Base-by-base conservation (phyloP, 495 filamentous ascomycete species). In the Tuber aestivum region DNA sequence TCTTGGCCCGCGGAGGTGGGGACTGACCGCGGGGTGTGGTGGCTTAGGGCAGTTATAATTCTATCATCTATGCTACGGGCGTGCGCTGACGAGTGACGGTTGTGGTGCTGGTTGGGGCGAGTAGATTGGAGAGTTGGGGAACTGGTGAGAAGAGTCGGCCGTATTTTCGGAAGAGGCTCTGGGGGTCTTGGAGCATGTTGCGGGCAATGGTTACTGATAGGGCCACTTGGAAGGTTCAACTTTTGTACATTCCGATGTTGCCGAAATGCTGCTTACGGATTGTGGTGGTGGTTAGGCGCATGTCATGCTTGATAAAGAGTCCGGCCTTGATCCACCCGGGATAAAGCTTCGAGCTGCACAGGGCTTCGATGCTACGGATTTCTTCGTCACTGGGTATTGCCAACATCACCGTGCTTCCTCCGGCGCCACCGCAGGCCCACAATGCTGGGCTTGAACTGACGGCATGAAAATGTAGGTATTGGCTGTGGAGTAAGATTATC, bases 171-270 rank as follows among this genome's bases (percentile, higher is more conserved):
- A 95, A 94, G 83, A 86, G 95, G 76, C 84, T 99, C 72, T 99
- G 95, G 95, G 95, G 95, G 40, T 96, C 92, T 80, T 99, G 95
- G 95, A 95, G 87, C 77, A 99, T 99, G 95, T 97, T 99, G 93
- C 87, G 91, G 72, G 94, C 95, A 0, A 86, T 99, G 83, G 92
- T 99, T 16, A 85, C 94, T 79, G 95, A 99, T 82, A 97, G 97
- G 84, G 90, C 94, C 65, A 88, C 87, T 72, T 99, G 95, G 95
- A 97, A 97, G 79, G 79, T 81, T 42, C 27, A 70, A 8, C 27
- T 35, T 14, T 65, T 35, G 12, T 35, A 6, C 16, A 35, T 16
- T 35, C 56, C 56, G 27, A 27, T 65, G 1, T 6, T 65, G 14
- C 27, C 14, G 42, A 69, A 69, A n/a, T n/a, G 37, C 70, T 18